Evolutionary conservation across 331 rosid genomes (phyloP), one percentile per base, ranked within the genome.

Genomic region (Phaseolus coccineus): DNA sequence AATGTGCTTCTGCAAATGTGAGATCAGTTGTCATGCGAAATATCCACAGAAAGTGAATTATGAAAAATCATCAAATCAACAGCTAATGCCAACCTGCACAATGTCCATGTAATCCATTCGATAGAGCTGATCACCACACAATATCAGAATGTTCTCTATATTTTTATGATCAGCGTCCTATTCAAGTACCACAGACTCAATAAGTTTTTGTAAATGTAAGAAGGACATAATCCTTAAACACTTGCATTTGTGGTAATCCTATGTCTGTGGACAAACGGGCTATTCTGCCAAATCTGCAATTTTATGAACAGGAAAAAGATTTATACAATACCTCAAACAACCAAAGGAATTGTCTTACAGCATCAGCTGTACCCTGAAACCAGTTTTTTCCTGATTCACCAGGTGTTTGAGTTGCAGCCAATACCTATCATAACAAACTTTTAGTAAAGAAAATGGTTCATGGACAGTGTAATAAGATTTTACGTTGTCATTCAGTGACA

Each of bases 351-450:
- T 88, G 92, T 87, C 99, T 88, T 77, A 96, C 99, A 62, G 99
- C 99, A 87, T 96, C 99, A 0, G 99, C 99, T 8, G 99, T 93
- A 64, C 99, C 99, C 88, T 91, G 98, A 83, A 96, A 96, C 99
- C 99, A 96, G 58, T 90, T 81, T 84, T 89, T 93, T 53, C 98
- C 99, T 15, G 92, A 84, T 78, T 91, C 97, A 69, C 99, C 99
- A 0, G 89, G 87, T 40, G 97, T 93, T 84, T 96, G 98, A 72
- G 96, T 89, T 76, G 99, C 99, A 55, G 99, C 99, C 62, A 95
- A 71, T 22, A 91, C 91, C 99, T 96, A 80, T 76, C 69, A 72
- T 37, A 56, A 75, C 66, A 63, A 69, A 65, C 33, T 61, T 70
- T 64, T 4, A 59, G 35, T 24, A 3, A 11, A 57, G 16, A 57